These are phyloP conservation scores for Durotheca rogersii DNA, from an alignment of 495 filamentous ascomycete species.

Conservation along the genomic window DNA sequence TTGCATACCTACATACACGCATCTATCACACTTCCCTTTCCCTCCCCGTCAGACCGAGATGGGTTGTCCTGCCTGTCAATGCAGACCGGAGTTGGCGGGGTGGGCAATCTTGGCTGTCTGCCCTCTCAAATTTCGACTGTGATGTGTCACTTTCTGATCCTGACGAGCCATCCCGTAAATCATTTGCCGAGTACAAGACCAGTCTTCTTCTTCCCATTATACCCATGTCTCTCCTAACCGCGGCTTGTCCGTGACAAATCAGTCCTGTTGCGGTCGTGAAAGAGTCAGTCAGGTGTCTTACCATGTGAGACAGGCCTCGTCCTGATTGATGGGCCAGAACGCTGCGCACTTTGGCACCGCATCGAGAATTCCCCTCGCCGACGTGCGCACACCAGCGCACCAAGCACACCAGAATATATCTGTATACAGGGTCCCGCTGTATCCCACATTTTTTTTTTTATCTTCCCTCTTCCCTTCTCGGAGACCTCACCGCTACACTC, in stretches of 20 bases:
- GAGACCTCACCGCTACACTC: slow-evolving; percentile 19
- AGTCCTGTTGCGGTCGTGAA: slow-evolving; percentile 10
- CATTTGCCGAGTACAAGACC: slow-evolving; percentile 13
- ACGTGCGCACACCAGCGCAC: no score
- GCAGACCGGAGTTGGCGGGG: neutral
- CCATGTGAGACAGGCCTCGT: slow-evolving; percentile 17
- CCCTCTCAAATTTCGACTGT: slow-evolving; percentile 22
- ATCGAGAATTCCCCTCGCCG: neutral
- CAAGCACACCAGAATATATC: no score
- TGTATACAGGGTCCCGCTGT: slow-evolving; percentile 13
- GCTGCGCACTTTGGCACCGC: slow-evolving; percentile 4
- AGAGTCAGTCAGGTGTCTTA: slow-evolving; percentile 1
- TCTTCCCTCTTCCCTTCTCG: no score
- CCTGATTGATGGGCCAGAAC: neutral
- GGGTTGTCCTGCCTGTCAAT: no score
- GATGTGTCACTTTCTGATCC: slow-evolving; percentile 32
- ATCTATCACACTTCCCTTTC: neutral
- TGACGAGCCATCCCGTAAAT: slow-evolving; percentile 18
- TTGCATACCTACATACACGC: no score
- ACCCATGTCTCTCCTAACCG: slow-evolving; percentile 4
- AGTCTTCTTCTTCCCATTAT: slow-evolving; percentile 13
- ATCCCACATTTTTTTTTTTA: slow-evolving; percentile 5
- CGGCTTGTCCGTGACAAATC: slow-evolving; percentile 26
- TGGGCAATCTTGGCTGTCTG: neutral
- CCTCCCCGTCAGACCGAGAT: neutral